phyloP scores from a whole-genome alignment of 2,329 filamentous ascomycete genomes.

The Beauveria australis region DNA sequence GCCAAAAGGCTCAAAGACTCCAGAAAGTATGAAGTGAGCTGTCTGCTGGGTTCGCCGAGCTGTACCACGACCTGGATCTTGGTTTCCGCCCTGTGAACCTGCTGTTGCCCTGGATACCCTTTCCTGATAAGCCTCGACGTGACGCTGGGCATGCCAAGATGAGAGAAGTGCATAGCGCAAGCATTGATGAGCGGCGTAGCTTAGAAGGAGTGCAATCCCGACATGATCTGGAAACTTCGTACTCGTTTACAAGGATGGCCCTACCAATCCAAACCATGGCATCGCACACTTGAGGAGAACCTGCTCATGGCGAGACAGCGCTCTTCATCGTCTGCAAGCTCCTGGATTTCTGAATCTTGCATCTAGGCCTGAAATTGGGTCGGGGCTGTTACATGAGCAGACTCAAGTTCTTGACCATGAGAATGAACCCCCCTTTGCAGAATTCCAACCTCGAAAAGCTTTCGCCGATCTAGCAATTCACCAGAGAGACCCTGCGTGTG shows the following conservation, averaged over 20 bases:
- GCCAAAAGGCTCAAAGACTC: slow-evolving; percentile 68
- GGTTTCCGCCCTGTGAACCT: slow-evolving; percentile 79
- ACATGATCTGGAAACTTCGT: slow-evolving; percentile 77
- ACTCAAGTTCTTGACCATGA: slow-evolving; percentile 39
- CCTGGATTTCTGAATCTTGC: slow-evolving; percentile 71
- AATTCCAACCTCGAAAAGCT: not conserved
- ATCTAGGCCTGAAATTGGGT: slow-evolving; percentile 57
- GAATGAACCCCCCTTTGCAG: not conserved
- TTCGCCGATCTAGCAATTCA: slow-evolving; percentile 24
- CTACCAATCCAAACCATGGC: slow-evolving; percentile 61
- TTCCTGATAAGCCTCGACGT: slow-evolving; percentile 66
- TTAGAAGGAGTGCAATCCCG: slow-evolving; percentile 19
- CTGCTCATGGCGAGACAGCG: slow-evolving; percentile 80
- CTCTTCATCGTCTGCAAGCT: slow-evolving; percentile 67
- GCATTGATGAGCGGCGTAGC: slow-evolving; percentile 56
- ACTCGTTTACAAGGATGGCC: slow-evolving; percentile 66
- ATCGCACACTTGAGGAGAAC: slow-evolving; percentile 80
- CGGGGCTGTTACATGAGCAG: slow-evolving; percentile 65
- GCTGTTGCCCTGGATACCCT: slow-evolving; percentile 68
- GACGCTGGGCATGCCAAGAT: slow-evolving; percentile 65
- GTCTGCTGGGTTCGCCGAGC: slow-evolving; percentile 60
- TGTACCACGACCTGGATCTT: slow-evolving; percentile 69
- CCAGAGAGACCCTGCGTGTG: slow-evolving; percentile 64
- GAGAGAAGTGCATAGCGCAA: slow-evolving; percentile 61
- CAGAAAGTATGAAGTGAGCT: slow-evolving; percentile 67